These are phyloP conservation scores for Pseudohalonectria lignicola DNA, from an alignment of 2,329 filamentous ascomycete genomes.

Conservation along the genomic window DNA sequence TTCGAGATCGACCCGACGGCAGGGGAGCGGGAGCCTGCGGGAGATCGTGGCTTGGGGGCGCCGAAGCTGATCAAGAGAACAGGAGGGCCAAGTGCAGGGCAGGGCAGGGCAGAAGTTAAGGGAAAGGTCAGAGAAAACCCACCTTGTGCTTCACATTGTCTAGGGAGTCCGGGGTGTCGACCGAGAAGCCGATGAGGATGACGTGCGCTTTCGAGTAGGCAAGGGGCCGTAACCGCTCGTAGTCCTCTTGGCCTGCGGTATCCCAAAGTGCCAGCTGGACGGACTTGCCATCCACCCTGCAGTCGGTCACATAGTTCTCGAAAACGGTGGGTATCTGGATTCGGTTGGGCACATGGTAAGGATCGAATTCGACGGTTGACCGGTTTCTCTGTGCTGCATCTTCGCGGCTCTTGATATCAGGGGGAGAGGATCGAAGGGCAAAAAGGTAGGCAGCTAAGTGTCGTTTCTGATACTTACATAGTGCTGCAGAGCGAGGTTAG, in stretches of 20 bases:
- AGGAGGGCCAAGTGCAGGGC: neutral
- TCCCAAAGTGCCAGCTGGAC: constrained; percentile 97
- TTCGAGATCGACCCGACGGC: neutral
- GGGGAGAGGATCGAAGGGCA: no score
- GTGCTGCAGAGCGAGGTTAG: constrained; percentile 34
- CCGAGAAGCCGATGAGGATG: constrained; percentile 88
- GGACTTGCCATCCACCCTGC: constrained; percentile 95
- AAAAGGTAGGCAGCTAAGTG: neutral
- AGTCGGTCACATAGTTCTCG: constrained; percentile 99
- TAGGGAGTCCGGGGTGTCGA: constrained; percentile 90
- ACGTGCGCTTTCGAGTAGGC: constrained; percentile 97
- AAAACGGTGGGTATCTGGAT: constrained; percentile 87
- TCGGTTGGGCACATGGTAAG: neutral
- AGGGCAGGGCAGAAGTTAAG: neutral
- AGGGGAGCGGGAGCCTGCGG: neutral
- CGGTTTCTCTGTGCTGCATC: no score
- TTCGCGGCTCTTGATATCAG: no score
- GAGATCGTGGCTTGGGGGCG: neutral
- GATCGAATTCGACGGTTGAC: neutral
- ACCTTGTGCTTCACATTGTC: constrained; percentile 99
- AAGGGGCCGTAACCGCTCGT: constrained; percentile 85
- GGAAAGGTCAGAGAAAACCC: constrained; percentile 13
- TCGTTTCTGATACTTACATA: constrained; percentile 33
- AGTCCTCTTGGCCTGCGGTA: constrained; percentile 99
- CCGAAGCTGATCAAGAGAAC: no score